Conservation (phyloP, 176 grass and related monocot species). For the Chrysopogon serrulatus region DNA sequence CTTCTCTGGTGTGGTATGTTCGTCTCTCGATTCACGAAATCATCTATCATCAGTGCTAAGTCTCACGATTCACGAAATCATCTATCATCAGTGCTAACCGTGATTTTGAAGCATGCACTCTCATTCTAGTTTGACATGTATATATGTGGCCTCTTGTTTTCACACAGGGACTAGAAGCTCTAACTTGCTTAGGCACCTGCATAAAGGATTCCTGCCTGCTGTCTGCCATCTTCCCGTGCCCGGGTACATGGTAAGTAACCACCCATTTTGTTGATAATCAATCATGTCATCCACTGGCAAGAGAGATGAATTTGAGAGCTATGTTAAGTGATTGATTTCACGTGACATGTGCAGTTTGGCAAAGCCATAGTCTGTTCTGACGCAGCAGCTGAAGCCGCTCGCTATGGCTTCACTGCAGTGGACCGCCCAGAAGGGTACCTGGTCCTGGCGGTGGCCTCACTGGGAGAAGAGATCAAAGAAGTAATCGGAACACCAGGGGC, state of each 20-base stretch:
- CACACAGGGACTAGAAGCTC: conserved; percentile 70
- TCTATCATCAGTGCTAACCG: neutral
- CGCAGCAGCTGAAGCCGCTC: conserved; percentile 61
- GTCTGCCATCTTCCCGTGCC: conserved; percentile 70
- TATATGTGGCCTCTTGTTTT: neutral
- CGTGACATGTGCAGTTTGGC: conserved; percentile 44
- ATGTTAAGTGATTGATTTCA: neutral
- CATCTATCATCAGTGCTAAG: too few species aligned
- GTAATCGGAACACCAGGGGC: conserved; percentile 36
- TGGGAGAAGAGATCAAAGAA: conserved; percentile 59
- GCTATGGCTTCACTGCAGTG: conserved; percentile 71
- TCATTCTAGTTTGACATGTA: neutral
- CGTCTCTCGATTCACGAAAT: neutral
- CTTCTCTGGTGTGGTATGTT: conserved; percentile 81
- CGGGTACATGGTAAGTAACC: conserved; percentile 69
- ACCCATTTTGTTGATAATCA: too few species aligned
- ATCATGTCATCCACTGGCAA: neutral
- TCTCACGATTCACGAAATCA: too few species aligned
- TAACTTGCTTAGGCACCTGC: conserved; percentile 65
- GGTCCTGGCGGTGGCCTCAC: conserved; percentile 53
- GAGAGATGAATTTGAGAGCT: neutral
- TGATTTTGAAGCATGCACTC: neutral
- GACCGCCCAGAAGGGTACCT: conserved; percentile 71
- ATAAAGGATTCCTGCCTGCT: conserved; percentile 55
- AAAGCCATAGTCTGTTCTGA: conserved; percentile 76